Conservation (phyloP, 2,329 filamentous ascomycete species). For the Neofusicoccum laricinum region DNA sequence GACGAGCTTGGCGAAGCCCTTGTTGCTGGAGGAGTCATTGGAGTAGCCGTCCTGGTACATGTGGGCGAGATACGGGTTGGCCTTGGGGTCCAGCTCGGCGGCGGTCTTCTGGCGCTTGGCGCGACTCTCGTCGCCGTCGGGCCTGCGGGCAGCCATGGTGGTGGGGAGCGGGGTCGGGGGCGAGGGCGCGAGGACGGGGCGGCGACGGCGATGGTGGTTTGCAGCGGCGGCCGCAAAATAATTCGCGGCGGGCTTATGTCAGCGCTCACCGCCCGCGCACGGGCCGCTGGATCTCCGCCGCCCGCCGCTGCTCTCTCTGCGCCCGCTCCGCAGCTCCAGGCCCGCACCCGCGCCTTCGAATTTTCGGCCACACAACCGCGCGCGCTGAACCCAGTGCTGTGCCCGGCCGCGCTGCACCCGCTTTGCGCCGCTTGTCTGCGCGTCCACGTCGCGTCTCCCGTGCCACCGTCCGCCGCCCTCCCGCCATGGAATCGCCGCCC, state of each 20-base stretch:
- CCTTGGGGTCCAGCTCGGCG: conserved; percentile 49
- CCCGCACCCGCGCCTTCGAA: neutral
- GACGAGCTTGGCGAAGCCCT: conserved; percentile 54
- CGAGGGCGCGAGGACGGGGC: neutral
- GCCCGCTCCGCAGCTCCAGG: neutral
- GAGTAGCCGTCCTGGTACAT: conserved; percentile 60
- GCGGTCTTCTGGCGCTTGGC: conserved; percentile 56
- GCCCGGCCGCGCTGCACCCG: neutral
- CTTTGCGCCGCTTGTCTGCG: neutral
- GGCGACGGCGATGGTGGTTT: neutral
- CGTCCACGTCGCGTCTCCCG: neutral
- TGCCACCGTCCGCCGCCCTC: neutral
- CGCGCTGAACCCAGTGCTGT: neutral
- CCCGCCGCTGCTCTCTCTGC: too few relatives aligned
- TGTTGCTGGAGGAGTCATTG: conserved; percentile 29
- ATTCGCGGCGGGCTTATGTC: conserved; percentile 7
- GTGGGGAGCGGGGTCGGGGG: neutral
- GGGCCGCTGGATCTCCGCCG: neutral
- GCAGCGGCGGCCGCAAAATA: conserved; percentile 5
- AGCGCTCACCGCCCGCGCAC: conserved; percentile 4
- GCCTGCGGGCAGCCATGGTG: conserved; percentile 57
- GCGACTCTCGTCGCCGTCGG: conserved; percentile 49
- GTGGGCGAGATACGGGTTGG: conserved; percentile 91
- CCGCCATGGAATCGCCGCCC: neutral
- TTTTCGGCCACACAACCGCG: neutral